These are phyloP conservation scores for Asterionellopsis glacialis DNA, from an alignment of 108 stramenopile genomes.

Conservation along the genomic window DNA sequence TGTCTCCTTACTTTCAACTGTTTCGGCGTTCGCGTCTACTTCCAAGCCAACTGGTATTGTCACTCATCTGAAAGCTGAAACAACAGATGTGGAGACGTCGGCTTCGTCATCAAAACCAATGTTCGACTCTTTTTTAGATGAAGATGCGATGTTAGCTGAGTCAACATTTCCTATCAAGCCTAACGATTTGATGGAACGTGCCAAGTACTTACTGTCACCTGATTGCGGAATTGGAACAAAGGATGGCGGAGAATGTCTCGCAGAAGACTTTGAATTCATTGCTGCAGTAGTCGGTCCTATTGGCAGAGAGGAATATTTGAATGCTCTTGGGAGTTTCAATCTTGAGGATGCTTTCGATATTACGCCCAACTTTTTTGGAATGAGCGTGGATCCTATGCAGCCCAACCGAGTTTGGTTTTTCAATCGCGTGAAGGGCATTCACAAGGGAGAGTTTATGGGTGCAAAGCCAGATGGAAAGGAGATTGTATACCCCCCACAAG, in stretches of 20 bases:
- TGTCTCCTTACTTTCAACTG: no score
- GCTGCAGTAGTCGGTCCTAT: slow-evolving; percentile 75
- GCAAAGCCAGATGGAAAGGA: slow-evolving; percentile 32
- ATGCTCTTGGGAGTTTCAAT: slow-evolving; percentile 45
- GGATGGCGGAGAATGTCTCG: slow-evolving; percentile 57
- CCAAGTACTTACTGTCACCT: slow-evolving; percentile 38
- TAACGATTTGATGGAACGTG: slow-evolving; percentile 34
- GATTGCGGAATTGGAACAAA: slow-evolving; percentile 38
- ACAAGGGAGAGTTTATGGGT: slow-evolving; percentile 48
- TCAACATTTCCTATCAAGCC: slow-evolving; percentile 50
- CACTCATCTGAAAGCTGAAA: no score
- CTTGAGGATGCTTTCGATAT: slow-evolving; percentile 62
- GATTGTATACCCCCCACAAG: slow-evolving; percentile 54
- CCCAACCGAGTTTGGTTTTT: slow-evolving; percentile 69
- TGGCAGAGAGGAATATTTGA: slow-evolving; percentile 41
- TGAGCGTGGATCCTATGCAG: slow-evolving; percentile 68
- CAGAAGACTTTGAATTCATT: slow-evolving; percentile 68
- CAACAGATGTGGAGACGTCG: not conserved
- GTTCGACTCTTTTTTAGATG: slow-evolving; percentile 24
- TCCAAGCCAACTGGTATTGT: no score
- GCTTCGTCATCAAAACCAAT: not conserved
- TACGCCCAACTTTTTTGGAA: slow-evolving; percentile 35
- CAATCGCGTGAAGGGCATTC: slow-evolving; percentile 37
- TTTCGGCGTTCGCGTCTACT: no score
- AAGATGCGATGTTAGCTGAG: slow-evolving; percentile 18